These are phyloP conservation scores for Pythium scleroteichum DNA, from an alignment of 352 stramenopile genomes.

Conservation along the genomic window DNA sequence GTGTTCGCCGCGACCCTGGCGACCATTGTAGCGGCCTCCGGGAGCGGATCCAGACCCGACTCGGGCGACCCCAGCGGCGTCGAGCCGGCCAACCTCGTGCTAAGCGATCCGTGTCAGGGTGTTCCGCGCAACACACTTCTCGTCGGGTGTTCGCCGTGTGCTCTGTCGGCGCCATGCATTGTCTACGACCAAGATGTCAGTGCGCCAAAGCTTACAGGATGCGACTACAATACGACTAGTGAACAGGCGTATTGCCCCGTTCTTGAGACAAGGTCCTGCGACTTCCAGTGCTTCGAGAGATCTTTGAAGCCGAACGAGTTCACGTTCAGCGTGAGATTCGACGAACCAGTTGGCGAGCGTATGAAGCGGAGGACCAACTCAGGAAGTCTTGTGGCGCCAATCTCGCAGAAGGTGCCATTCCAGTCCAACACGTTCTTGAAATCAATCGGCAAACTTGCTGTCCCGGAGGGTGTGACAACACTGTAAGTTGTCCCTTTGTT, in stretches of 20 bases:
- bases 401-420: background rate
- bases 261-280: background rate
- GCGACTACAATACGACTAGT: constrained; percentile 3
- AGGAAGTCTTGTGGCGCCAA: background rate
- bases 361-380: background rate
- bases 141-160: background rate
- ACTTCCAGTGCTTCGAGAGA: constrained; percentile 7
- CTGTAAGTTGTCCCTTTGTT: constrained; percentile 1
- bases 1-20: background rate
- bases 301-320: background rate
- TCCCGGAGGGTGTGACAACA: background rate
- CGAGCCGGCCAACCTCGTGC: background rate
- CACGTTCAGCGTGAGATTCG: constrained; percentile 7
- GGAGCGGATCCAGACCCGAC: background rate
- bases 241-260: background rate
- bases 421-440: constrained; percentile 15
- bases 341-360: background rate
- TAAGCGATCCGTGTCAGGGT: background rate
- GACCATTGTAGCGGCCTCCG: background rate
- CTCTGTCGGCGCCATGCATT: background rate
- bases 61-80: background rate
- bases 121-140: constrained; percentile 12
- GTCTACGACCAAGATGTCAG: constrained; percentile 2
- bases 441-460: background rate
- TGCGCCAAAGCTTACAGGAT: background rate